Evolutionary conservation across 164 flowering plant genomes (phyloP).

Genomic region (Dillenia turbinata): DNA sequence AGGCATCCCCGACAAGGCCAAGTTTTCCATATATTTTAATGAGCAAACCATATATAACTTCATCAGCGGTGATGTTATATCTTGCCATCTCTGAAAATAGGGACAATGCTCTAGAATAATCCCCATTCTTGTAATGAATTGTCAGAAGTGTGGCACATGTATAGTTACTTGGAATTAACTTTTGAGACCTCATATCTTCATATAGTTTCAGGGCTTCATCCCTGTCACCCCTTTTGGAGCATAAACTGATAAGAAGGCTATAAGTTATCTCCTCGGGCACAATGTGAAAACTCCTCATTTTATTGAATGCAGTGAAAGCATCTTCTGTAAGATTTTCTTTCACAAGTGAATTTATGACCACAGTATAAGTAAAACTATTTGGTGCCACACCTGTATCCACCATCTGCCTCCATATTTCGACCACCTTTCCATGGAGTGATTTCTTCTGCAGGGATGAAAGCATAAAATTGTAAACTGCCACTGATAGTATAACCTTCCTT

Average conservation of each 20-base stretch:
- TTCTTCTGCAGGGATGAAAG: slow-evolving; percentile 92
- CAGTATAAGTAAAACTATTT: slow-evolving; percentile 65
- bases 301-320: slow-evolving; percentile 54
- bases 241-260: slow-evolving; percentile 60
- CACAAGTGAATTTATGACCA: slow-evolving; percentile 66
- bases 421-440: slow-evolving; percentile 54
- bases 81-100: slow-evolving; percentile 79
- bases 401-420: slow-evolving; percentile 70
- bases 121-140: slow-evolving; percentile 57
- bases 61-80: slow-evolving; percentile 58
- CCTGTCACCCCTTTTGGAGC: slow-evolving; percentile 36
- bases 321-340: slow-evolving; percentile 58
- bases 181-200: slow-evolving; percentile 66
- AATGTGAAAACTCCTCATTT: slow-evolving; percentile 62
- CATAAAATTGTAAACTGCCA: slow-evolving; percentile 88
- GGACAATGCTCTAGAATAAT: slow-evolving; percentile 76
- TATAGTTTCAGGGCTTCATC: slow-evolving; percentile 58
- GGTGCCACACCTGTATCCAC: slow-evolving; percentile 48
- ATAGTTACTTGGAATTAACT: slow-evolving; percentile 69
- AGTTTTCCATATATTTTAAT: slow-evolving; percentile 92
- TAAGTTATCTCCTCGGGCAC: slow-evolving; percentile 88
- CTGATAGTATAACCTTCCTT: slow-evolving; percentile 50
- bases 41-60: slow-evolving; percentile 87
- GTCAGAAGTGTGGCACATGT: slow-evolving; percentile 88
- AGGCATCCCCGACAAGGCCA: slow-evolving; percentile 81